A percentile compares a stretch with the other conserved stretches of the same genome.
Conservation (phyloP, 768 basidiomycete species). For the Suillus paluster region DNA sequence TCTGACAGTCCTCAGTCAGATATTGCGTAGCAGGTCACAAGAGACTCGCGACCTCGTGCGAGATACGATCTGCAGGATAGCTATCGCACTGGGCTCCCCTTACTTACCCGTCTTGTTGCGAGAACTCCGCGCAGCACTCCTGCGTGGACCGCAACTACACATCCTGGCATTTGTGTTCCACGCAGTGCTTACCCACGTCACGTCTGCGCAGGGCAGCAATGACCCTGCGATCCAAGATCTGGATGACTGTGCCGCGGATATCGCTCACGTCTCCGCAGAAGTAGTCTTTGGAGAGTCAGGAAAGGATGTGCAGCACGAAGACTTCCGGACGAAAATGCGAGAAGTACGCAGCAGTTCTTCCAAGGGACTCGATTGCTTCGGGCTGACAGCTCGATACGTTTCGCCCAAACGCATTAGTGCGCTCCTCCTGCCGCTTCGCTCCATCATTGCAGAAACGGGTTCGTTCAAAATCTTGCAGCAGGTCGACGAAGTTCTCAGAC, state of each 20-base stretch:
- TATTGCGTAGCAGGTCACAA: slow-evolving; percentile 90
- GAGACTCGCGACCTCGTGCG: slow-evolving; percentile 88
- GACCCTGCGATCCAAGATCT: slow-evolving; percentile 60
- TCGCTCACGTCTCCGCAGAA: slow-evolving; percentile 81
- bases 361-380: slow-evolving; percentile 87
- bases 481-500: slow-evolving; percentile 86
- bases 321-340: slow-evolving; percentile 92
- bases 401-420: slow-evolving; percentile 77
- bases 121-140: slow-evolving; percentile 82
- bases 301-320: slow-evolving; percentile 85
- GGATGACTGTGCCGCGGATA: slow-evolving; percentile 77
- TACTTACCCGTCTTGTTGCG: slow-evolving; percentile 76
- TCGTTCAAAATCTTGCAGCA: slow-evolving; percentile 78
- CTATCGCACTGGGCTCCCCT: slow-evolving; percentile 67
- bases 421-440: slow-evolving; percentile 77
- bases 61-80: slow-evolving; percentile 83
- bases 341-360: slow-evolving; percentile 86
- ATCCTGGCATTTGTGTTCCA: slow-evolving; percentile 87
- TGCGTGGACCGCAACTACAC: slow-evolving; percentile 93
- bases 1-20: slow-evolving; percentile 85
- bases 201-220: slow-evolving; percentile 53
- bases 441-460: slow-evolving; percentile 86
- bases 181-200: slow-evolving; percentile 80
- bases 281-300: slow-evolving; percentile 95
- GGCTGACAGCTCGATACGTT: slow-evolving; percentile 76